Evolutionary conservation across 2,329 filamentous ascomycete genomes (phyloP).

Genomic region (Pseudocercospora fijiensis): DNA sequence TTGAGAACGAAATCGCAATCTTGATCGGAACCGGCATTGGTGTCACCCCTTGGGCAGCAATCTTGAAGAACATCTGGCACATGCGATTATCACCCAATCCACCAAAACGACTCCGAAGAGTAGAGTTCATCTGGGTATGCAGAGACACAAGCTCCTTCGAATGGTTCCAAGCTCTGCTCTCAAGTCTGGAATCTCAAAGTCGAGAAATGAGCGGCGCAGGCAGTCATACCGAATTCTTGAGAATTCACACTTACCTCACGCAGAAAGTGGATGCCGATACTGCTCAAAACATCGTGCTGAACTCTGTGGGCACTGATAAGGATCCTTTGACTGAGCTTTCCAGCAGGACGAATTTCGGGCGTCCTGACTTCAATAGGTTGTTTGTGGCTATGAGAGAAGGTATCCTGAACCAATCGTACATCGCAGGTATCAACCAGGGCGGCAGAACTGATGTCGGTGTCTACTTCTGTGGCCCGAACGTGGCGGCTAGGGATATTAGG

Average conservation of each 20-base stretch:
- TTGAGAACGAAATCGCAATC: slow-evolving; percentile 85
- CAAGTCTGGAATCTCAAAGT: slow-evolving; percentile 85
- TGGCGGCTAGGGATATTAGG: slow-evolving; percentile 77
- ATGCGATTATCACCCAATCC: slow-evolving; percentile 86
- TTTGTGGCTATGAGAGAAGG: slow-evolving; percentile 85
- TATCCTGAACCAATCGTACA: slow-evolving; percentile 79
- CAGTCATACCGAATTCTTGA: slow-evolving; percentile 76
- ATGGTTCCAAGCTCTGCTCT: slow-evolving; percentile 95
- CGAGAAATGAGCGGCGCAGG: slow-evolving; percentile 57
- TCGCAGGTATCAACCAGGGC: slow-evolving; percentile 69
- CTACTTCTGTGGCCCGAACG: slow-evolving; percentile 93
- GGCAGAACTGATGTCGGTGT: slow-evolving; percentile 84
- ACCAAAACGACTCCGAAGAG: slow-evolving; percentile 81
- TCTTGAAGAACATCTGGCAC: slow-evolving; percentile 98
- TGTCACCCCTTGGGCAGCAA: slow-evolving; percentile 82
- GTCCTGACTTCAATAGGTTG: slow-evolving; percentile 81
- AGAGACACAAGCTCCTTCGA: slow-evolving; percentile 94
- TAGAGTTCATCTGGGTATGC: slow-evolving; percentile 99
- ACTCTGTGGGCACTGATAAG: slow-evolving; percentile 81
- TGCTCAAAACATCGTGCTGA: slow-evolving; percentile 93
- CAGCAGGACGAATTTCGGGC: slow-evolving; percentile 87
- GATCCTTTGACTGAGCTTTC: slow-evolving; percentile 92
- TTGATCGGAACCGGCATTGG: slow-evolving; percentile 84
- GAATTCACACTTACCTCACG: slow-evolving; percentile 97
- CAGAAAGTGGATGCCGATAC: slow-evolving; percentile 90